Evolutionary conservation across 805 yeast genomes (phyloP).

Genomic region (Allodekkera sacchari): DNA sequence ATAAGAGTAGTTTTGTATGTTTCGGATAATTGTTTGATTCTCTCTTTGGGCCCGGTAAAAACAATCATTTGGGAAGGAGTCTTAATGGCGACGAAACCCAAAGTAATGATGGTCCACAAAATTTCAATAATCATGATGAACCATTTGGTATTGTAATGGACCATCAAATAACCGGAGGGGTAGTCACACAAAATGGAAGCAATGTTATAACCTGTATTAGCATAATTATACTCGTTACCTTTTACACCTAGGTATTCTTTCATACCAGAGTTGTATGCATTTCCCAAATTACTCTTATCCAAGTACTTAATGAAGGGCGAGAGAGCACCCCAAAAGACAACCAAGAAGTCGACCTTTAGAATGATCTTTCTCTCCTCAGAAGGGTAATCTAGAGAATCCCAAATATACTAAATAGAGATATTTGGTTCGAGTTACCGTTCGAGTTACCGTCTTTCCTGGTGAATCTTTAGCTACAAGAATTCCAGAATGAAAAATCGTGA

Average conservation of each 20-base stretch:
- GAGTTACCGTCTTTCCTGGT: no score
- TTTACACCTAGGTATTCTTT: constrained; percentile 44
- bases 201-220: constrained; percentile 41
- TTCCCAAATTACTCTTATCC: constrained; percentile 52
- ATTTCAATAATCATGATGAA: constrained; percentile 18
- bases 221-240: constrained; percentile 41
- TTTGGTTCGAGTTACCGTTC: no score
- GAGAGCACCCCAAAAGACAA: background rate
- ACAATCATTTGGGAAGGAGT: constrained; percentile 29
- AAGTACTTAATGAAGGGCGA: background rate
- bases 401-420: no score
- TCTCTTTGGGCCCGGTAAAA: no score
- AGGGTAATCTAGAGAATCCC: constrained; percentile 2
- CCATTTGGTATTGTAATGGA: constrained; percentile 16
- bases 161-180: no score
- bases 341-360: background rate
- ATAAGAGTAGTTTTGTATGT: no score
- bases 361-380: background rate
- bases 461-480: no score
- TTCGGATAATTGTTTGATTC: no score
- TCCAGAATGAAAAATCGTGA: no score
- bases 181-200: no score
- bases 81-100: constrained; percentile 19
- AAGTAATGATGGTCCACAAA: constrained; percentile 22
- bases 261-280: constrained; percentile 64